Evolutionary conservation across 805 yeast genomes (phyloP).

Genomic region (Yarrowia sp.): DNA sequence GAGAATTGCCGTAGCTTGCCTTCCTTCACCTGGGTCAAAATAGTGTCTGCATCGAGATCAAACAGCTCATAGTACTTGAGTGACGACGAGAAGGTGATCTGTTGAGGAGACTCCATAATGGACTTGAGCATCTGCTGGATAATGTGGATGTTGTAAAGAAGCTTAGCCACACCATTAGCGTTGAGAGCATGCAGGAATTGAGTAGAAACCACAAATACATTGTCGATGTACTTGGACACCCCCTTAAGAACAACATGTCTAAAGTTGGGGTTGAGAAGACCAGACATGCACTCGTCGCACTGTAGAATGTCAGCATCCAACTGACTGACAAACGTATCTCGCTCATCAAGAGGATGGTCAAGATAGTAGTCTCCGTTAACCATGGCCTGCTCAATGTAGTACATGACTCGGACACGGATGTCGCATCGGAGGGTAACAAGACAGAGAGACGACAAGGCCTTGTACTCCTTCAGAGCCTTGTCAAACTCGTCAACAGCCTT

Average conservation of each 20-base stretch:
- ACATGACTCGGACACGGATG: slow-evolving; percentile 51
- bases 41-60: slow-evolving; percentile 47
- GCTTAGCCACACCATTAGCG: slow-evolving; percentile 54
- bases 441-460: slow-evolving; percentile 32
- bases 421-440: slow-evolving; percentile 54
- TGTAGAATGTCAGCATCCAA: slow-evolving; percentile 50
- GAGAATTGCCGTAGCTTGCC: slow-evolving; percentile 40
- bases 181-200: slow-evolving; percentile 50
- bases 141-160: slow-evolving; percentile 59
- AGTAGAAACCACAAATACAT: slow-evolving; percentile 52
- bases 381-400: slow-evolving; percentile 50
- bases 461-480: slow-evolving; percentile 31
- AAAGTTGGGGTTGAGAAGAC: slow-evolving; percentile 35
- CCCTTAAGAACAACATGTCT: slow-evolving; percentile 45
- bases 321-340: slow-evolving; percentile 52
- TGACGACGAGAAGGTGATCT: slow-evolving; percentile 52
- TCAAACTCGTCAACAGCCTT: slow-evolving; percentile 35
- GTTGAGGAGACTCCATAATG: slow-evolving; percentile 50
- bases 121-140: slow-evolving; percentile 67
- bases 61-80: slow-evolving; percentile 56
- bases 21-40: slow-evolving; percentile 42
- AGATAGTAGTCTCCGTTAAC: slow-evolving; percentile 51
- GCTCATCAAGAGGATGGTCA: slow-evolving; percentile 53
- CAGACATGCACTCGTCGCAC: slow-evolving; percentile 44
- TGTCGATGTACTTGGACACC: slow-evolving; percentile 50